Conservation (phyloP, 495 filamentous ascomycete species). For the Penicillium tannophilum region DNA sequence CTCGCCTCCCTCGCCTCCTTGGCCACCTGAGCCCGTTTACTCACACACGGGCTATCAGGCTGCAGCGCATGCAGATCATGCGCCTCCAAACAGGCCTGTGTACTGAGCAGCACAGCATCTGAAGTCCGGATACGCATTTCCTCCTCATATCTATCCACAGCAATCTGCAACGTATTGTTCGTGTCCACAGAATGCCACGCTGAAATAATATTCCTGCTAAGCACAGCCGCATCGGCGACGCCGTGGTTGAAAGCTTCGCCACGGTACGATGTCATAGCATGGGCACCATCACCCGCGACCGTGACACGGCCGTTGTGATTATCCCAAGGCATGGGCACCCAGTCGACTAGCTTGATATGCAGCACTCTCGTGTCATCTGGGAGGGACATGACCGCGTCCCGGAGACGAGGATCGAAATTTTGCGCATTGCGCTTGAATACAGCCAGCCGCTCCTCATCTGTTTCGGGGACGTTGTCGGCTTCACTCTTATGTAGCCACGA, state of each 20-base stretch:
- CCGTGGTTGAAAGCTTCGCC: not conserved
- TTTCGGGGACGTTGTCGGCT: not conserved
- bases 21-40: not conserved
- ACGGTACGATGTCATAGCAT: not conserved
- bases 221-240: not conserved
- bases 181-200: not conserved
- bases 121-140: not conserved
- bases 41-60: not conserved
- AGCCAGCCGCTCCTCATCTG: not conserved
- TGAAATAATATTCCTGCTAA: not conserved
- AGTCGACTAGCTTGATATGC: not conserved
- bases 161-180: not conserved
- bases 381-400: not conserved
- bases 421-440: not conserved
- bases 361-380: not conserved
- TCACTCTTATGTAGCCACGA: not conserved
- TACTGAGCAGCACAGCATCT: not conserved
- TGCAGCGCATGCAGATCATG: not conserved
- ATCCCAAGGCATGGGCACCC: not conserved
- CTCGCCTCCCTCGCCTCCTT: not conserved
- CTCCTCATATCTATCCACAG: not conserved
- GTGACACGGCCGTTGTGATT: not conserved
- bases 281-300: not conserved
- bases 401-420: not conserved
- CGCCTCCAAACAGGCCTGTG: not conserved